Percentiles rank a stretch among this genome's conserved stretches.
phyloP scores from a whole-genome alignment of 768 basidiomycete species.

The Rhizopogon salebrosus region DNA sequence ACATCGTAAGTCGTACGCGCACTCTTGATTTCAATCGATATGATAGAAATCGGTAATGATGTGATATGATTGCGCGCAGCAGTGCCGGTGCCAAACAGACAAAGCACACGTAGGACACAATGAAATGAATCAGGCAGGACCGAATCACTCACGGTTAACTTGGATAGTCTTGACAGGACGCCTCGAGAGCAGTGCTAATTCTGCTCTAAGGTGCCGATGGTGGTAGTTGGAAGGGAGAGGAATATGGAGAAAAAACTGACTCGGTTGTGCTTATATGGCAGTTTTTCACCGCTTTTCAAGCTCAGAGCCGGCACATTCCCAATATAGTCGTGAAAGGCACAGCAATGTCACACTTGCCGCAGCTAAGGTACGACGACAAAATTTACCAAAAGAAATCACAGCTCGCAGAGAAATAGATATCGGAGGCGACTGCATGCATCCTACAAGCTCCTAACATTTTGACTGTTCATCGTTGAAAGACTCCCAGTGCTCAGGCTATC shows the following conservation, averaged over 20 bases:
- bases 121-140: constrained; percentile 20
- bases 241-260: constrained; percentile 13
- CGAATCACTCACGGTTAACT: constrained; percentile 23
- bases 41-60: constrained; percentile 22
- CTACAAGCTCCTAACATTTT: neutral
- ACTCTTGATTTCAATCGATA: constrained; percentile 21
- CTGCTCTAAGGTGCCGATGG: constrained; percentile 15
- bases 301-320: constrained; percentile 27
- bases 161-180: constrained; percentile 6
- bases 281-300: constrained; percentile 30
- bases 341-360: constrained; percentile 11
- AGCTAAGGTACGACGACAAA: neutral
- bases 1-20: constrained; percentile 11
- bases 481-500: neutral
- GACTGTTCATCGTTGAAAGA: neutral
- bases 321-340: constrained; percentile 14
- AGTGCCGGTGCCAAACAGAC: constrained; percentile 10
- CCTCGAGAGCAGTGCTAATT: constrained; percentile 14
- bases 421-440: neutral
- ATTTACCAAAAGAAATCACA: neutral
- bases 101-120: constrained; percentile 27
- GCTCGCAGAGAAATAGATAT: neutral
- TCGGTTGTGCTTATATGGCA: constrained; percentile 25
- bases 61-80: constrained; percentile 13
- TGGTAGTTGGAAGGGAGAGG: constrained; percentile 17